These are phyloP conservation scores for Pneumocystis carinii DNA, from an alignment of 1,139 yeast genomes.

Conservation along the genomic window DNA sequence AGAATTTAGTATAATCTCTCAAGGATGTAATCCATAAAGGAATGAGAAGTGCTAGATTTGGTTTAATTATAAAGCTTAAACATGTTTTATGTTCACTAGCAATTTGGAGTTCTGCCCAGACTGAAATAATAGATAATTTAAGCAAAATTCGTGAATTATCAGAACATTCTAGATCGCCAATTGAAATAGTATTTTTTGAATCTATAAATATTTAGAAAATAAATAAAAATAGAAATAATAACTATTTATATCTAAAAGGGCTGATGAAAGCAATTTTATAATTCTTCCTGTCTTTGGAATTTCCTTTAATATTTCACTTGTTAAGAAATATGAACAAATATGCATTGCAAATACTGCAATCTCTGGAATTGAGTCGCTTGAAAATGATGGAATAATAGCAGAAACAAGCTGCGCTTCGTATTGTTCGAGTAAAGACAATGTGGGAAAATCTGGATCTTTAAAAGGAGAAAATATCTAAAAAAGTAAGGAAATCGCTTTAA, in stretches of 20 bases:
- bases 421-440: constrained; percentile 63
- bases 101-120: constrained; percentile 76
- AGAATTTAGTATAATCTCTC: constrained; percentile 56
- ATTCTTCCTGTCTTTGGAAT: constrained; percentile 43
- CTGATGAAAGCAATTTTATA: constrained; percentile 47
- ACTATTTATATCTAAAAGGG: constrained; percentile 41
- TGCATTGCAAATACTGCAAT: constrained; percentile 66
- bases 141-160: constrained; percentile 40
- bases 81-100: constrained; percentile 27
- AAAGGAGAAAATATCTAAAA: constrained; percentile 28
- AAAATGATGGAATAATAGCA: constrained; percentile 82
- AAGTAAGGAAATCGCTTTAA: neutral
- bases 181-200: constrained; percentile 20
- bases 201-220: neutral
- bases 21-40: constrained; percentile 70
- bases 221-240: neutral
- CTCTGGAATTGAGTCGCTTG: constrained; percentile 52
- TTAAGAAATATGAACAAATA: constrained; percentile 64
- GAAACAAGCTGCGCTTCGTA: constrained; percentile 90
- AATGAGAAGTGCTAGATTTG: constrained; percentile 44
- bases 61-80: constrained; percentile 35
- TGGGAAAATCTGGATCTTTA: constrained; percentile 61
- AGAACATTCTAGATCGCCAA: constrained; percentile 25
- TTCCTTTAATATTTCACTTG: constrained; percentile 37
- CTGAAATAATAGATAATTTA: constrained; percentile 56